Conservation (phyloP, 495 filamentous ascomycete genomes). For the Penicillium parvum region DNA sequence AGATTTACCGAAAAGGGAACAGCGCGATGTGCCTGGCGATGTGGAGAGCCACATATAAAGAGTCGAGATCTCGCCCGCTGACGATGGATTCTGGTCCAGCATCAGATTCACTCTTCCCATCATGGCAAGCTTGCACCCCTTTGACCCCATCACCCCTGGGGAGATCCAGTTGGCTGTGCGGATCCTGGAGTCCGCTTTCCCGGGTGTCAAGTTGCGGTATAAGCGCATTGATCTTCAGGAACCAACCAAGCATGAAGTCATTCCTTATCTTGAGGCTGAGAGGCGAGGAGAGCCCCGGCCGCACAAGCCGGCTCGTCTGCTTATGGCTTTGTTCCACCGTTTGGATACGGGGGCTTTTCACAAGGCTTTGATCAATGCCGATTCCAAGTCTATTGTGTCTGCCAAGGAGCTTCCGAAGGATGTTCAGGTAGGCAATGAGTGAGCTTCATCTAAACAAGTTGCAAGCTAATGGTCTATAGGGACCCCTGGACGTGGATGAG, state of each 20-base stretch:
- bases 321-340: slow-evolving; percentile 40
- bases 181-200: slow-evolving; percentile 37
- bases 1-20: slow-evolving; percentile 19
- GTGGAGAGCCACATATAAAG: slow-evolving; percentile 3
- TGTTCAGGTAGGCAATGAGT: slow-evolving; percentile 35
- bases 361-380: slow-evolving; percentile 41
- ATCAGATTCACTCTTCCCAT: not conserved
- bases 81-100: not conserved
- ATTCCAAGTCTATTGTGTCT: slow-evolving; percentile 35
- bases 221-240: slow-evolving; percentile 45
- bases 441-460: too few species aligned
- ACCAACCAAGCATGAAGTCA: slow-evolving; percentile 37
- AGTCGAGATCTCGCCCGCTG: not conserved
- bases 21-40: not conserved
- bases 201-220: slow-evolving; percentile 37
- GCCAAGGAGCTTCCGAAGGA: slow-evolving; percentile 39
- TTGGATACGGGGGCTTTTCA: slow-evolving; percentile 39
- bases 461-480: too few species aligned
- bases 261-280: slow-evolving; percentile 42
- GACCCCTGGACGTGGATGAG: slow-evolving; percentile 39
- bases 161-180: slow-evolving; percentile 41
- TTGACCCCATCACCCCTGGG: slow-evolving; percentile 40
- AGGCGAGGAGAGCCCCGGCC: slow-evolving; percentile 31
- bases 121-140: slow-evolving; percentile 36
- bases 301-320: slow-evolving; percentile 32